These are phyloP conservation scores for Quercus variabilis DNA, from an alignment of 306 rosid genomes.

Conservation along the genomic window DNA sequence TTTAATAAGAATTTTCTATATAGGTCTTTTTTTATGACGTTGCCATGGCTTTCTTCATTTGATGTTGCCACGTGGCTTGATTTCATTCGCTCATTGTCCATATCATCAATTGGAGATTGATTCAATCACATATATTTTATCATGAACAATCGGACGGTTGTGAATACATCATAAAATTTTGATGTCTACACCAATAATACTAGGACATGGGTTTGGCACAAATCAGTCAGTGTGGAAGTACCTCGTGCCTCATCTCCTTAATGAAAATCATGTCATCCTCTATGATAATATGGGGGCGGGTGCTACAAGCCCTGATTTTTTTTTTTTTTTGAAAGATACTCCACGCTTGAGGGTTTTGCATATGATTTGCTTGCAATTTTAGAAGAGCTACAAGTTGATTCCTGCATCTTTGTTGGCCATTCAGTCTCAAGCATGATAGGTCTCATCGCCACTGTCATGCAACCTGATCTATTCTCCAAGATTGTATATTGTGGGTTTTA, in stretches of 20 bases:
- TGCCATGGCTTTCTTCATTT: too few relatives aligned
- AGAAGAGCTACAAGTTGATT: conserved; percentile 41
- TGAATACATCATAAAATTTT: too few relatives aligned
- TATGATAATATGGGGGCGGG: conserved; percentile 77
- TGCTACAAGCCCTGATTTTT: conserved; percentile 69
- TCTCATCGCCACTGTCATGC: conserved; percentile 45
- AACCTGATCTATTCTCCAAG: conserved; percentile 63
- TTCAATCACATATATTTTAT: too few relatives aligned
- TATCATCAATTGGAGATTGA: too few relatives aligned
- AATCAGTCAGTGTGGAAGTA: conserved; percentile 82
- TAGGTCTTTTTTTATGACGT: too few relatives aligned
- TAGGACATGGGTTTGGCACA: conserved; percentile 74
- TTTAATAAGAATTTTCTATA: too few relatives aligned
- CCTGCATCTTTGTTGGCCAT: conserved; percentile 69
- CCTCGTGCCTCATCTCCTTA: conserved; percentile 58
- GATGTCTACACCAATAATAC: conserved; percentile 14
- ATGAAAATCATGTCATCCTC: conserved; percentile 43
- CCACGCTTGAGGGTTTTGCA: conserved; percentile 48
- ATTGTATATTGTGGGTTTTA: conserved; percentile 7
- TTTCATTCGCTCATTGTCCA: too few relatives aligned
- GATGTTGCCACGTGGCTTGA: too few relatives aligned
- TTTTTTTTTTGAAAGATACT: conserved; percentile 61
- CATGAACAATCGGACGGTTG: too few relatives aligned
- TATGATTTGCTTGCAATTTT: conserved; percentile 55
- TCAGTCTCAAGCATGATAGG: conserved; percentile 71